phyloP scores from a whole-genome alignment of 495 filamentous ascomycete genomes.

The Xylaria castorea region DNA sequence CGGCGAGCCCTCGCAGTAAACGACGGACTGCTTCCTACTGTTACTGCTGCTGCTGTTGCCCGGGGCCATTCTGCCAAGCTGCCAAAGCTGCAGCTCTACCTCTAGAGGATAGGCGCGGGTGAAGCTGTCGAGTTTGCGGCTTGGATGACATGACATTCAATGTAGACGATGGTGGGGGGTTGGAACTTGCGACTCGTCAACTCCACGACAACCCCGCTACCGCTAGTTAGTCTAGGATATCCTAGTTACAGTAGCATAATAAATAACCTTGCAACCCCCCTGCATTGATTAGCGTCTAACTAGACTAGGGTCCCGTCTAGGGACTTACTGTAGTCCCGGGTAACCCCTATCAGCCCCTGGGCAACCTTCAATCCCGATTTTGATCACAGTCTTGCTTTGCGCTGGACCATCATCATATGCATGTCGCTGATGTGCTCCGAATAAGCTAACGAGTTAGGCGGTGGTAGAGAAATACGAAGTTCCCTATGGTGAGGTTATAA shows the following conservation, averaged over 20 bases:
- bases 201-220: neutral
- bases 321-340: neutral
- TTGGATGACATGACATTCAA: conserved; percentile 7
- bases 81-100: neutral
- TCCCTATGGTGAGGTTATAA: too few species aligned
- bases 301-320: too few species aligned
- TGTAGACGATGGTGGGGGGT: conserved; percentile 16
- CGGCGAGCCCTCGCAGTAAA: conserved; percentile 39
- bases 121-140: neutral
- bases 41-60: neutral
- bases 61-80: neutral
- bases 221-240: neutral
- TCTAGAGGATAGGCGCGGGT: neutral
- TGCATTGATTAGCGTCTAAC: too few species aligned
- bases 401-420: too few species aligned
- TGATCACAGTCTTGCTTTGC: too few species aligned
- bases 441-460: too few species aligned
- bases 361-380: too few species aligned
- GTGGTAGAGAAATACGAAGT: too few species aligned
- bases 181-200: neutral
- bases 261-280: too few species aligned
- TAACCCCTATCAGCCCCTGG: neutral
- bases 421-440: too few species aligned
- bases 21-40: conserved; percentile 8
- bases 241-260: neutral